Evolutionary conservation across 257 asterid genomes (phyloP), one percentile per base, ranked within the genome.

Genomic region (Plantago ovata): DNA sequence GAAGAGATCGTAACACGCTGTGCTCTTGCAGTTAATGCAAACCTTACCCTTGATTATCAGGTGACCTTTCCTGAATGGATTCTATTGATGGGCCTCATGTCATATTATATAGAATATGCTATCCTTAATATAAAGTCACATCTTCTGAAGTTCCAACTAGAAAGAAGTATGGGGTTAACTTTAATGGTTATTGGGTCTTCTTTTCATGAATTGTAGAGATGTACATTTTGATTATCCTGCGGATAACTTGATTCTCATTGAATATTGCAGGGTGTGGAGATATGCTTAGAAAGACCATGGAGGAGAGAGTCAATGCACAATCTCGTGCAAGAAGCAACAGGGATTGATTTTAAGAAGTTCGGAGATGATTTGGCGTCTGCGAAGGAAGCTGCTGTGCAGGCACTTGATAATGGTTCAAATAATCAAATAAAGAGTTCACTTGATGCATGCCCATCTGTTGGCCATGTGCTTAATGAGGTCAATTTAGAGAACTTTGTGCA

Each of bases 241-340:
- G 6, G 48, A 23, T 12, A 33, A 41, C 40, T 13, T 38, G 50
- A 11, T 60, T 42, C 42, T 53, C 11, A 39, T 19, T 67, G 20
- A 51, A 33, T 54, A 39, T 70, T 53, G 72, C 68, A 92, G 97
- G 97, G 95, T 66, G 71, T 53, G 53, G 95, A 79, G 76, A 85
- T 92, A 72, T 79, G 84, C 76, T 82, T 92, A 75, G 94, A 85
- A 81, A 84, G 84, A 74, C 98, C 97, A 47, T 92, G 96, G 95
- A 92, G 95, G 83, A 84, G 87, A 77, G 98, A 88, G 69, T 81
- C 98, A 61, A 92, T 92, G 98, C 94, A 88, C 64, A 77, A 82
- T 82, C 97, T 92, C 52, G 98, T 92, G 68, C 78, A 79, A 82
- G 95, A 92, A 76, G 87, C 86, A 53, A 82, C 87, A 1, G 85